Evolutionary conservation across 768 basidiomycete species (phyloP).

Genomic region (Mycena kentingensis): DNA sequence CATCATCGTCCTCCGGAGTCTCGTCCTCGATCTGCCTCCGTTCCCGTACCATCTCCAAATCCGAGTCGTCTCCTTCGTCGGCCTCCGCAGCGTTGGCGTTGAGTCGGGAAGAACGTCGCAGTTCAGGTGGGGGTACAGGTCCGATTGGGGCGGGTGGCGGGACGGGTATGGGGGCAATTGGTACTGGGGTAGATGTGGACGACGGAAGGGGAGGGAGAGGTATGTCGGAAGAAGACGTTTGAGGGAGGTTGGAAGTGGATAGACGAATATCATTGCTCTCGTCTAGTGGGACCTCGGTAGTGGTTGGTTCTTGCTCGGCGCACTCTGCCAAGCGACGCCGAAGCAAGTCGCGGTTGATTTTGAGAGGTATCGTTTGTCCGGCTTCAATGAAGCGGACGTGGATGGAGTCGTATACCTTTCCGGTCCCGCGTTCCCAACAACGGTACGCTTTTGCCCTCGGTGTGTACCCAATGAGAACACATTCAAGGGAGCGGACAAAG

Average conservation of each 20-base stretch:
- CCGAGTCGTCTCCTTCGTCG: slow-evolving; percentile 23
- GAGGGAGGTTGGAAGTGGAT: too few species aligned
- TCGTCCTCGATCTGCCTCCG: slow-evolving; percentile 14
- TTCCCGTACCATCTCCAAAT: slow-evolving; percentile 16
- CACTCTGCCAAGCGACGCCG: not conserved
- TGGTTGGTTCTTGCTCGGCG: not conserved
- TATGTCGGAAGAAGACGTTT: too few species aligned
- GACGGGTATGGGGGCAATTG: too few species aligned
- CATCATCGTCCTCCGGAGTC: not conserved
- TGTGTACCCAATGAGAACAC: not conserved
- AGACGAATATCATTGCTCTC: too few species aligned
- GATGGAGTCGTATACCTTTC: slow-evolving; percentile 14
- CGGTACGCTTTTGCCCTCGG: slow-evolving; percentile 19
- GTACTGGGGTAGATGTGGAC: too few species aligned
- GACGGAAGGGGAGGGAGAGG: too few species aligned
- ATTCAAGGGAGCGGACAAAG: slow-evolving; percentile 1
- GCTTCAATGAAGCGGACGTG: slow-evolving; percentile 28
- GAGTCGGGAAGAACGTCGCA: too few species aligned
- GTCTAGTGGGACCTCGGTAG: too few species aligned
- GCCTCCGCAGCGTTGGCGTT: too few species aligned
- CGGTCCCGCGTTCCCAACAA: not conserved
- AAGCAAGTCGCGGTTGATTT: not conserved
- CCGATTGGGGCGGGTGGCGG: too few species aligned
- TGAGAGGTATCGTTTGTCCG: not conserved
- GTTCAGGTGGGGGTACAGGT: too few species aligned